Evolutionary conservation across 1,284 basidiomycete genomes (phyloP).

Genomic region (Naganishia liquefaciens): DNA sequence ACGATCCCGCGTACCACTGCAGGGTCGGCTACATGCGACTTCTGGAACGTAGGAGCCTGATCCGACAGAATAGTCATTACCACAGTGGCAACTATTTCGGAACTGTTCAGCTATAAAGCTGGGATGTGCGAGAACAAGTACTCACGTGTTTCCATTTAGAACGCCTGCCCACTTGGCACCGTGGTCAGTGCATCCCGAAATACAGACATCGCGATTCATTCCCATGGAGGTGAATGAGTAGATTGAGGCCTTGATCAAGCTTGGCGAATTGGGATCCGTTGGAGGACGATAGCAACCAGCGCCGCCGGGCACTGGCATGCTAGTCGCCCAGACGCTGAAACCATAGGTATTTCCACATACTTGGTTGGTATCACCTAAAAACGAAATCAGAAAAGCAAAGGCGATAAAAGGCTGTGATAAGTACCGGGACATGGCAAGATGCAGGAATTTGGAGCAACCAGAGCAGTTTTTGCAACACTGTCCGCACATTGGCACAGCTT

Average conservation of each 20-base stretch:
- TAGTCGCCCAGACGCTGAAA: slow-evolving; percentile 11
- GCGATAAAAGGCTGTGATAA: not conserved
- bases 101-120: not conserved
- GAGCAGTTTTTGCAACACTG: slow-evolving; percentile 24
- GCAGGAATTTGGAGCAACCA: slow-evolving; percentile 27
- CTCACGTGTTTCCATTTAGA: slow-evolving; percentile 25
- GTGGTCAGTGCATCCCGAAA: slow-evolving; percentile 35
- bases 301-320: slow-evolving; percentile 10
- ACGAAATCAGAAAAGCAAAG: slow-evolving; percentile 14
- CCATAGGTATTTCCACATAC: slow-evolving; percentile 44
- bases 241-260: slow-evolving; percentile 19
- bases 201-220: slow-evolving; percentile 38
- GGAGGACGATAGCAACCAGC: slow-evolving; percentile 28
- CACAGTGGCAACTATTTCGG: slow-evolving; percentile 10
- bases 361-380: slow-evolving; percentile 40
- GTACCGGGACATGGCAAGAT: slow-evolving; percentile 36
- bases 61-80: slow-evolving; percentile 21
- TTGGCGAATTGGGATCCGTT: slow-evolving; percentile 12
- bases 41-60: slow-evolving; percentile 20
- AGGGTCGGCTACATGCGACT: slow-evolving; percentile 19
- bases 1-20: slow-evolving; percentile 11
- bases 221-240: slow-evolving; percentile 21
- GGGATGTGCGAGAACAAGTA: not conserved
- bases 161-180: slow-evolving; percentile 34
- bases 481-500: slow-evolving; percentile 38